Conservation (phyloP, 73 alveolate species). For the Halteria grandinella region DNA sequence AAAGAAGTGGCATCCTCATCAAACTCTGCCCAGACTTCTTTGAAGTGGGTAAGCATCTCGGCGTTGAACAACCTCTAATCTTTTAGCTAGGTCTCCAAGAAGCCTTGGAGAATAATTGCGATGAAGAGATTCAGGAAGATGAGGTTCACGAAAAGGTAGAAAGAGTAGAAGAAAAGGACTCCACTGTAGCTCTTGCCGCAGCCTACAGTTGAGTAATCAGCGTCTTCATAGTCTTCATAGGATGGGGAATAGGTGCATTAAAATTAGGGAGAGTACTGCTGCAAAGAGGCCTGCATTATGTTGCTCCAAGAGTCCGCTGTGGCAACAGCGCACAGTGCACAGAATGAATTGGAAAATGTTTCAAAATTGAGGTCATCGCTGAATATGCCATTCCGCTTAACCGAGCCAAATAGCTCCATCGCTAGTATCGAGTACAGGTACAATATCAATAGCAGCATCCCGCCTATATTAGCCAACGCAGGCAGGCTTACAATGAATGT, state of each 20-base stretch:
- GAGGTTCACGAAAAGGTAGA: slow-evolving; percentile 59
- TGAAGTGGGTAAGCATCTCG: slow-evolving; percentile 31
- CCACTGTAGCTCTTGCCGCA: slow-evolving; percentile 36
- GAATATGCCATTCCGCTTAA: slow-evolving; percentile 28
- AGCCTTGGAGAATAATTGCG: slow-evolving; percentile 75
- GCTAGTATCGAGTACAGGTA: slow-evolving; percentile 63
- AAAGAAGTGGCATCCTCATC: slow-evolving; percentile 60
- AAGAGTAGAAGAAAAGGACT: slow-evolving; percentile 45
- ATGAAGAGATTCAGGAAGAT: slow-evolving; percentile 78
- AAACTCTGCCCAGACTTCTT: slow-evolving; percentile 51
- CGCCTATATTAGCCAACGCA: slow-evolving; percentile 65
- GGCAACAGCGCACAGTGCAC: slow-evolving; percentile 31
- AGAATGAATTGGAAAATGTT: slow-evolving; percentile 38
- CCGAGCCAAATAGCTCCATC: slow-evolving; percentile 48
- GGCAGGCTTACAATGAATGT: slow-evolving; percentile 57
- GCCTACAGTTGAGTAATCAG: background rate
- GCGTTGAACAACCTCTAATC: slow-evolving; percentile 24
- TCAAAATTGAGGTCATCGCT: slow-evolving; percentile 44
- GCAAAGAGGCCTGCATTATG: slow-evolving; percentile 30
- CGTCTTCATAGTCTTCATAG: slow-evolving; percentile 4
- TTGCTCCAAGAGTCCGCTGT: slow-evolving; percentile 73
- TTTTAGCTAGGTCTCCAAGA: slow-evolving; percentile 18
- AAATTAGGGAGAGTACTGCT: background rate
- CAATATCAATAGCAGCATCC: slow-evolving; percentile 51
- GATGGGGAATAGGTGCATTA: slow-evolving; percentile 39